These are phyloP conservation scores for Ceratocystis cubensis DNA, from an alignment of 2,329 filamentous ascomycete genomes.

Conservation along the genomic window DNA sequence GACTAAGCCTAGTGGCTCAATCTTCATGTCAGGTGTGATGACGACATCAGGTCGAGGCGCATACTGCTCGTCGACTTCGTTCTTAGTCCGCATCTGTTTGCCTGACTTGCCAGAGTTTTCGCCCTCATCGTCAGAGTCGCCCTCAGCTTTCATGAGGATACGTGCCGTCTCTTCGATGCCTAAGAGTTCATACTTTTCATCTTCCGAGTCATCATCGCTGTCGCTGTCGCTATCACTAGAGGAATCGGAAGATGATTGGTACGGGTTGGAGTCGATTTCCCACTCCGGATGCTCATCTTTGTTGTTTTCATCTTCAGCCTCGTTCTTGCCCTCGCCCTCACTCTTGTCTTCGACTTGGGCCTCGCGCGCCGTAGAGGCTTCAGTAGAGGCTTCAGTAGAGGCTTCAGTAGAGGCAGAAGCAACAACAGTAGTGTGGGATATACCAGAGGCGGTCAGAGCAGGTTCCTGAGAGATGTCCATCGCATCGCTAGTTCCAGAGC, in stretches of 20 bases:
- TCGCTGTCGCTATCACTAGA: slow-evolving; percentile 49
- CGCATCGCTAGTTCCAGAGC: not conserved
- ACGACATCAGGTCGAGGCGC: slow-evolving; percentile 63
- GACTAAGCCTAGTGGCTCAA: slow-evolving; percentile 62
- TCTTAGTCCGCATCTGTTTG: slow-evolving; percentile 59
- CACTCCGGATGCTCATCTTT: slow-evolving; percentile 55
- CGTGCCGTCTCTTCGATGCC: slow-evolving; percentile 72
- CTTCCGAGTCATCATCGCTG: slow-evolving; percentile 44
- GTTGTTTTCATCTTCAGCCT: not conserved
- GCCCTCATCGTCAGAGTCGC: slow-evolving; percentile 63
- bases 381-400: not conserved
- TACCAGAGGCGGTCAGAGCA: not conserved
- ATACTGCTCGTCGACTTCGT: slow-evolving; percentile 56
- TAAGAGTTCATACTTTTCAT: slow-evolving; percentile 58
- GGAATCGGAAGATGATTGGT: slow-evolving; percentile 53
- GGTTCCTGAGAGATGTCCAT: not conserved
- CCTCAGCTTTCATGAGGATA: slow-evolving; percentile 73
- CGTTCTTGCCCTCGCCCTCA: not conserved
- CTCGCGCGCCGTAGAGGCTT: not conserved
- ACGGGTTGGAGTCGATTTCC: slow-evolving; percentile 69
- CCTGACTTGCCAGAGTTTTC: slow-evolving; percentile 28
- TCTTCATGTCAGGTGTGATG: slow-evolving; percentile 64
- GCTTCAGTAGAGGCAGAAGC: not conserved
- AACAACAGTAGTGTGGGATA: not conserved
- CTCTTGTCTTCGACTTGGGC: not conserved